These are phyloP conservation scores for Penicillium psychrofluorescens DNA, from an alignment of 495 filamentous ascomycete species.

Conservation along the genomic window DNA sequence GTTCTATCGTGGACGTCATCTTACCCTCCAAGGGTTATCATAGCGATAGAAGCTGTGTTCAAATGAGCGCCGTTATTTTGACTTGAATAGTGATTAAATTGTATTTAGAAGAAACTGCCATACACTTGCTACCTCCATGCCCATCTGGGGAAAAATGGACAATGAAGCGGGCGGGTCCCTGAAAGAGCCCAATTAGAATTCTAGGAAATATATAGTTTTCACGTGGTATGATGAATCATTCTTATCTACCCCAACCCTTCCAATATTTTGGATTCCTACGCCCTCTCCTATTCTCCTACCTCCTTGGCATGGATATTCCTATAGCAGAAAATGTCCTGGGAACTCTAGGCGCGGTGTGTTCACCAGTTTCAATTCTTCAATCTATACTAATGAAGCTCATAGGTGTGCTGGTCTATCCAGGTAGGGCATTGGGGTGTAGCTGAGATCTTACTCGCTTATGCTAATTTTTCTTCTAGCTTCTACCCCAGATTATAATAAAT, in stretches of 20 bases:
- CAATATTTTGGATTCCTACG: neutral
- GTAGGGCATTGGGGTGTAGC: slow-evolving; percentile 9
- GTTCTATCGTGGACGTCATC: no score
- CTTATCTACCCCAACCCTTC: neutral
- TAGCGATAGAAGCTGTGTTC: no score
- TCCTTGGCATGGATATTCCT: slow-evolving; percentile 39
- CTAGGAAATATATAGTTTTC: neutral
- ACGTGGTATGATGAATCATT: neutral
- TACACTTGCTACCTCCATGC: no score
- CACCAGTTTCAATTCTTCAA: neutral
- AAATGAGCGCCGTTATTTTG: no score
- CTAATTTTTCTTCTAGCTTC: slow-evolving; percentile 33
- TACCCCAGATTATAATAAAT: slow-evolving; percentile 61
- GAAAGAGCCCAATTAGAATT: neutral
- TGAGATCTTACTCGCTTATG: neutral
- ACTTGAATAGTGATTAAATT: no score
- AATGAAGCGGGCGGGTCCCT: neutral
- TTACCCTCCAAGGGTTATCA: no score
- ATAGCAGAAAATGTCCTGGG: slow-evolving; percentile 51
- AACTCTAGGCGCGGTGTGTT: slow-evolving; percentile 46
- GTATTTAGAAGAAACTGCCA: no score
- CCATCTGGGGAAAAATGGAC: neutral
- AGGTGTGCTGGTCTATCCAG: slow-evolving; percentile 49
- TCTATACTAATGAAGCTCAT: slow-evolving; percentile 5
- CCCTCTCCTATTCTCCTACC: neutral